Base-by-base conservation (phyloP, 2,329 filamentous ascomycete genomes). In the Sporothrix inflata region DNA sequence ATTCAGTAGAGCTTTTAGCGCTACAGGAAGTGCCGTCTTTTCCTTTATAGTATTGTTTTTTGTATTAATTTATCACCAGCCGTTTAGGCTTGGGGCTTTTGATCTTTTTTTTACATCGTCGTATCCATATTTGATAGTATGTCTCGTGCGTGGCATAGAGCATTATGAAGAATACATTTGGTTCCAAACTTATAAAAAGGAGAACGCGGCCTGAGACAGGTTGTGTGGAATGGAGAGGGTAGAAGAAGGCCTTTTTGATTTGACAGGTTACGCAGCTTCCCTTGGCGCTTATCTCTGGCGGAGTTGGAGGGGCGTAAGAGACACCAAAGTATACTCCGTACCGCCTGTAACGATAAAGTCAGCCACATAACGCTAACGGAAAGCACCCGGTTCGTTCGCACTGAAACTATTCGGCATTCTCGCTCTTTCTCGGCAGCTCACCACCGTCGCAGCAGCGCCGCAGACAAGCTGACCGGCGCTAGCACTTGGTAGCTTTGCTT, bases 291-390 rank as follows among this genome's bases (percentile, higher is more conserved):
- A 47, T 47, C 45, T 47, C 14, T 47, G 14, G 45, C 45, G 51
- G 51, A 55, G 51, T 24, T 55, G 51, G n/a, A 21, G 19, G 19
- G 24, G 51, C 19, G 51, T 55, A 55, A 55, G n/a, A n/a, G n/a
- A n/a, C n/a, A n/a, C n/a, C n/a, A n/a, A n/a, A n/a, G n/a, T n/a
- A n/a, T n/a, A n/a, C n/a, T n/a, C n/a, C n/a, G n/a, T n/a, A n/a
- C n/a, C n/a, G n/a, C n/a, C n/a, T n/a, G n/a, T n/a, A 55, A 55
- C 51, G 51, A 55, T 55, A 55, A 55, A 55, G 51, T 27, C 51
- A 55, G n/a, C n/a, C n/a, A n/a, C n/a, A n/a, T n/a, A n/a, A n/a
- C n/a, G n/a, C n/a, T n/a, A n/a, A n/a, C n/a, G n/a, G n/a, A n/a
- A n/a, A n/a, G n/a, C n/a, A n/a, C n/a, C n/a, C n/a, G n/a, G n/a